Conservation (phyloP, 2,329 filamentous ascomycete species). For the Xylaria sp. region DNA sequence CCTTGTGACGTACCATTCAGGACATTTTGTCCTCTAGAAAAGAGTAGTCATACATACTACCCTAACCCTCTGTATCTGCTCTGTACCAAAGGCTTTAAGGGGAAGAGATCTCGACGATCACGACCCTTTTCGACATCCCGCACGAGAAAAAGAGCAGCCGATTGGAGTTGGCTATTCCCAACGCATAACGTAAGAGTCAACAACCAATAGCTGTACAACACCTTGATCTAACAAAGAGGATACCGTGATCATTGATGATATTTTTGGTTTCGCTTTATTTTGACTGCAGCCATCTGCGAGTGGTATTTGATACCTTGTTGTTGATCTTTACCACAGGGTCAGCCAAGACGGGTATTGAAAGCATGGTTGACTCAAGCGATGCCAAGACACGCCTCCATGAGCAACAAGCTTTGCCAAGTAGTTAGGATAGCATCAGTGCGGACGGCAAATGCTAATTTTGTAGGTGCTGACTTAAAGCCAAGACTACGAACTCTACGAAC, state of each 20-base stretch:
- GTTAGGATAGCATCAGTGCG: slow-evolving; percentile 30
- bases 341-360: slow-evolving; percentile 32
- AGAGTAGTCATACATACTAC: slow-evolving; percentile 10
- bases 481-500: background rate
- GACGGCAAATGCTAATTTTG: slow-evolving; percentile 25
- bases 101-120: slow-evolving; percentile 9
- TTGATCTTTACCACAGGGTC: slow-evolving; percentile 20
- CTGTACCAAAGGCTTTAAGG: background rate
- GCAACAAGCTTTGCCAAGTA: slow-evolving; percentile 53
- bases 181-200: background rate
- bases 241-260: background rate
- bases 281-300: background rate
- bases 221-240: background rate
- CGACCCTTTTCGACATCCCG: background rate
- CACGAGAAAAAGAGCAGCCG: slow-evolving; percentile 8
- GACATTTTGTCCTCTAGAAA: background rate
- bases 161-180: slow-evolving; percentile 1
- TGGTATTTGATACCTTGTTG: slow-evolving; percentile 6
- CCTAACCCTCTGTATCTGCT: background rate
- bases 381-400: slow-evolving; percentile 47
- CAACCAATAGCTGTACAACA: background rate
- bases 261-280: background rate
- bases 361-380: slow-evolving; percentile 26
- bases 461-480: slow-evolving; percentile 9
- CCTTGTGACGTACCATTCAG: slow-evolving; percentile 9